phyloP scores from a whole-genome alignment of 495 filamentous ascomycete species.

The Aspergillus nanangensis region DNA sequence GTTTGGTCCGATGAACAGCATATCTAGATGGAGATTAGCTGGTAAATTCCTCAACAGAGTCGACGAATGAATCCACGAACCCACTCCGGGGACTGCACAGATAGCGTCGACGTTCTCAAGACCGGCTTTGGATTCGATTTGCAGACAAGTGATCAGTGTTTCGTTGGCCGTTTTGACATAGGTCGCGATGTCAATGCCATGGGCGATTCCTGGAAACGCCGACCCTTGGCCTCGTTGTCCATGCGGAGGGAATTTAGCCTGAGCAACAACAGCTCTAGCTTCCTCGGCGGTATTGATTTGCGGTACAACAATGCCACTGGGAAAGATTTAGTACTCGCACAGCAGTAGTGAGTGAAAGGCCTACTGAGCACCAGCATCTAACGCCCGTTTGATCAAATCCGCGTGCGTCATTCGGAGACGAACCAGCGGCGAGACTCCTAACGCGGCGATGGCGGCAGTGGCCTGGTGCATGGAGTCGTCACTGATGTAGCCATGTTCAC shows the following conservation, averaged over 20 bases:
- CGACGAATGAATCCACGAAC: constrained; percentile 2
- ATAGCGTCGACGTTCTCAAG: constrained; percentile 44
- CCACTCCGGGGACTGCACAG: constrained; percentile 19
- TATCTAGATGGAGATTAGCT: constrained; percentile 11
- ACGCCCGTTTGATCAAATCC: constrained; percentile 19
- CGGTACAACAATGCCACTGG: constrained; percentile 53
- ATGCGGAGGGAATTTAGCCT: constrained; percentile 39
- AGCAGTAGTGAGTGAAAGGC: constrained; percentile 12
- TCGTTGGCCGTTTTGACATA: constrained; percentile 79
- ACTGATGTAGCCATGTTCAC: constrained; percentile 29
- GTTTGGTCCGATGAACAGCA: constrained; percentile 70
- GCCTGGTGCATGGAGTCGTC: constrained; percentile 82
- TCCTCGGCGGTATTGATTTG: constrained; percentile 63
- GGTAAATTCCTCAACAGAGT: neutral
- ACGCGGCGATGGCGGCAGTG: constrained; percentile 65
- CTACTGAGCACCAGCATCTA: constrained; percentile 67
- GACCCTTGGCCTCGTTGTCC: constrained; percentile 24
- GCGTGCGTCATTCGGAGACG: constrained; percentile 56
- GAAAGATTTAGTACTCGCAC: neutral
- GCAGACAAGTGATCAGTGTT: constrained; percentile 71
- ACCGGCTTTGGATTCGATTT: constrained; percentile 77
- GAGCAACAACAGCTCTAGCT: constrained; percentile 55
- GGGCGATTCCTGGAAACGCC: constrained; percentile 23
- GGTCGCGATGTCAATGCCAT: constrained; percentile 13
- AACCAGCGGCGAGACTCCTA: constrained; percentile 64